phyloP scores from a whole-genome alignment of 2,329 filamentous ascomycete species.

The Cadophora gregata region DNA sequence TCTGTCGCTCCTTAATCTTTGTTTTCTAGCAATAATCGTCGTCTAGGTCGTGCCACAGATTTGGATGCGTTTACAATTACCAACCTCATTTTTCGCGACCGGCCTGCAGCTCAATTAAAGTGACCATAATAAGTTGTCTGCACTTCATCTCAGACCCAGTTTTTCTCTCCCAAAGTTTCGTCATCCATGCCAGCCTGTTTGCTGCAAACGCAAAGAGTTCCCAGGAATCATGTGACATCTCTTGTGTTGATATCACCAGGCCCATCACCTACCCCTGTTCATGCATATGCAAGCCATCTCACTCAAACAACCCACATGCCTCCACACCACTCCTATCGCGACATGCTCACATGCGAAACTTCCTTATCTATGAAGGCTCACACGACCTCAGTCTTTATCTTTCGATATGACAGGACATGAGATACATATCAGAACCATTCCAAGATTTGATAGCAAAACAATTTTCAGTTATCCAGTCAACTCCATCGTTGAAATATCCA shows the following conservation, averaged over 20 bases:
- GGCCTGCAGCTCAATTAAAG: no score
- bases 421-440: not conserved
- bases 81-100: no score
- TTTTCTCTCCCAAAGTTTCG: no score
- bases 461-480: not conserved
- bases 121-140: no score
- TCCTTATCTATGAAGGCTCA: constrained; percentile 11
- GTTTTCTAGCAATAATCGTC: no score
- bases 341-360: constrained; percentile 12
- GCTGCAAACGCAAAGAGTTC: no score
- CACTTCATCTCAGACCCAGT: no score
- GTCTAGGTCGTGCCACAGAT: no score
- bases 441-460: not conserved
- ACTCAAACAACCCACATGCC: not conserved
- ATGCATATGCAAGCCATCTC: constrained; percentile 12
- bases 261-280: not conserved
- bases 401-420: not conserved
- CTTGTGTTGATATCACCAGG: not conserved
- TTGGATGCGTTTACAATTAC: no score
- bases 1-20: no score
- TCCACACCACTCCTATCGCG: constrained; percentile 3
- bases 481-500: not conserved
- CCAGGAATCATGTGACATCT: constrained; percentile 6
- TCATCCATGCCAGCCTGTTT: no score
- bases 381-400: constrained; percentile 10